Evolutionary conservation across 2,329 filamentous ascomycete species (phyloP).

Genomic region (Cordyceps cateniannulata): DNA sequence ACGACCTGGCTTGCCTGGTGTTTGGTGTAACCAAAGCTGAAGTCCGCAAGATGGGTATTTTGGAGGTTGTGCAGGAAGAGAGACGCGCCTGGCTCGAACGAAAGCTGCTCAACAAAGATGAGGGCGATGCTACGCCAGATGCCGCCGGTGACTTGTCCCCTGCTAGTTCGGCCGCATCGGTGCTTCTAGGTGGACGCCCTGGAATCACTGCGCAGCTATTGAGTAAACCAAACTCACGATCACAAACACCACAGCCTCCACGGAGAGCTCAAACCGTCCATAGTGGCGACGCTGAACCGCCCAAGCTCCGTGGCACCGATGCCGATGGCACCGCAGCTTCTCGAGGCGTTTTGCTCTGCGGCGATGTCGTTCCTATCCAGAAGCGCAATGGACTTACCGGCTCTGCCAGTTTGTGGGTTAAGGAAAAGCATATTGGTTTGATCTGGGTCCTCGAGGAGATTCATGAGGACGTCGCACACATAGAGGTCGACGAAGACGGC

Average conservation of each 20-base stretch:
- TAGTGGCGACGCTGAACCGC: slow-evolving; percentile 46
- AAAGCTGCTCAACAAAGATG: slow-evolving; percentile 58
- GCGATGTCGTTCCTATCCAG: slow-evolving; percentile 96
- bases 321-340: slow-evolving; percentile 71
- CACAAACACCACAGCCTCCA: slow-evolving; percentile 46
- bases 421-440: slow-evolving; percentile 87
- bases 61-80: slow-evolving; percentile 91
- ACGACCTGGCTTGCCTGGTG: slow-evolving; percentile 93
- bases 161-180: slow-evolving; percentile 37
- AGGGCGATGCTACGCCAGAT: slow-evolving; percentile 25
- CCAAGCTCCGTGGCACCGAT: slow-evolving; percentile 46
- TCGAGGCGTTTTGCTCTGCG: slow-evolving; percentile 83
- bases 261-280: slow-evolving; percentile 60
- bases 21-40: slow-evolving; percentile 98
- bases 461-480: slow-evolving; percentile 78
- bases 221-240: slow-evolving; percentile 66
- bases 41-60: slow-evolving; percentile 86
- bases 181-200: slow-evolving; percentile 59
- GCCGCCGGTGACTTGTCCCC: slow-evolving; percentile 29
- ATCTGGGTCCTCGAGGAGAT: slow-evolving; percentile 99
- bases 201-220: slow-evolving; percentile 84
- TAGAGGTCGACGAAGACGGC: slow-evolving; percentile 73
- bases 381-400: slow-evolving; percentile 90
- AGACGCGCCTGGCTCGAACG: slow-evolving; percentile 82
- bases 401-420: slow-evolving; percentile 95